Conservation (phyloP, 306 rosid species). For the Cucurbita maxima region DNA sequence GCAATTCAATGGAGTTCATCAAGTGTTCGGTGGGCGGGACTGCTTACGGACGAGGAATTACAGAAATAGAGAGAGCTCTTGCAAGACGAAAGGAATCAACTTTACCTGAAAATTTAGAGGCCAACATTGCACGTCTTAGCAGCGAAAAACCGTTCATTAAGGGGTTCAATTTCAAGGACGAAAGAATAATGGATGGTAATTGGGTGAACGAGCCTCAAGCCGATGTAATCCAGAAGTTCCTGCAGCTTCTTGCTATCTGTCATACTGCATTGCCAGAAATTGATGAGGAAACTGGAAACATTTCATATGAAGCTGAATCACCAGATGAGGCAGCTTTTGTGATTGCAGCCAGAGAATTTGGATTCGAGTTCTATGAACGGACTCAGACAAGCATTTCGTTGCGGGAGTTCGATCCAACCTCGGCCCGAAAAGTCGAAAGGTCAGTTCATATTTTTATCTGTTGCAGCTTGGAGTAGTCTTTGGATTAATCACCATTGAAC, state of each 20-base stretch:
- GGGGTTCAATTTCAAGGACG: slow-evolving; percentile 82
- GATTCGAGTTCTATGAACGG: slow-evolving; percentile 81
- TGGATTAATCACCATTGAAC: not conserved
- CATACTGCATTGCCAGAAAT: slow-evolving; percentile 91
- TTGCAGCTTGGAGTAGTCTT: too few species aligned
- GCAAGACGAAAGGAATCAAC: slow-evolving; percentile 37
- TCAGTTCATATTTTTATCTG: slow-evolving; percentile 1
- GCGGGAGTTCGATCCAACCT: slow-evolving; percentile 42
- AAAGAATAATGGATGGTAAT: slow-evolving; percentile 68
- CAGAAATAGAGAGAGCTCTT: slow-evolving; percentile 94
- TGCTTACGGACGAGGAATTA: slow-evolving; percentile 66
- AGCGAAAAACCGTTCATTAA: slow-evolving; percentile 37
- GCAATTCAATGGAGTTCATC: slow-evolving; percentile 96
- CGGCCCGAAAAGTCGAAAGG: slow-evolving; percentile 37
- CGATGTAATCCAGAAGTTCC: slow-evolving; percentile 48
- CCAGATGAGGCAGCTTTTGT: slow-evolving; percentile 98
- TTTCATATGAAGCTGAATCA: slow-evolving; percentile 94
- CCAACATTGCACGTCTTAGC: slow-evolving; percentile 15
- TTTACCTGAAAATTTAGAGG: slow-evolving; percentile 16
- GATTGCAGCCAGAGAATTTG: slow-evolving; percentile 90
- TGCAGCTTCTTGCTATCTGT: slow-evolving; percentile 61
- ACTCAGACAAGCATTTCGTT: slow-evolving; percentile 48
- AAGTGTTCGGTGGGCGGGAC: slow-evolving; percentile 88
- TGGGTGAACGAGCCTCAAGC: slow-evolving; percentile 69
- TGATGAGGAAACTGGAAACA: slow-evolving; percentile 61